Evolutionary conservation across 2,329 filamentous ascomycete species (phyloP), one percentile per base, ranked within the genome.

Genomic region (Zasmidium angulare): DNA sequence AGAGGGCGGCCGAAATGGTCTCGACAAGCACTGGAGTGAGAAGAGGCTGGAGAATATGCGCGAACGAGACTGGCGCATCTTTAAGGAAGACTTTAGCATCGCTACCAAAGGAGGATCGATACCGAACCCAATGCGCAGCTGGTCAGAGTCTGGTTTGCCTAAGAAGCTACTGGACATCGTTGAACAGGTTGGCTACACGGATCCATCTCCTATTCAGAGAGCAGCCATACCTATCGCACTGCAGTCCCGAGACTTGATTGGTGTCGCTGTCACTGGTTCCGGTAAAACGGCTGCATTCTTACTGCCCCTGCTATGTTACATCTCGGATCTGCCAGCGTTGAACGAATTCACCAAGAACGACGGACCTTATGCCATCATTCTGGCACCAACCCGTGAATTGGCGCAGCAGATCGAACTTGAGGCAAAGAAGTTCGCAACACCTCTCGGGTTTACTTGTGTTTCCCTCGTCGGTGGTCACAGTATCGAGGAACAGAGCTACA

Each of bases 81-180:
- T 99, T 86, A 99, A 98, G 78, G 95, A 98, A 75, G 93, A 99
- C 76, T 98, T 96, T 79, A 96, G 95, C 68, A 99, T 99, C 73
- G 84, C 89, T 46, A 97, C 92, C 9, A 98, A 96, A 75, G 95
- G 95, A 59, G 93, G 93, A 47, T 83, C 84, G 23, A 91, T 98
- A 57, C 95, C 95, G 0, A 93, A 98, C 69, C 95, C 95, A 0
- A 98, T 99, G 93, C 91, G 95, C 52, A 91, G 83, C 67, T 99
- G 95, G 95, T 73, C 84, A 50, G 95, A 99, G 75, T 96, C 93
- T 2, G 83, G 82, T 4, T 81, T 99, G 43, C 93, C 95, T 2
- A 82, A 84, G 61, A 83, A 86, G 1, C 77, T 99, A 53, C 82
- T 98, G 62, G 85, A 93, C 53, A 90, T 98, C 61, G 86, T 99